phyloP scores from a whole-genome alignment of 768 basidiomycete species.

The Mycena kentingensis region DNA sequence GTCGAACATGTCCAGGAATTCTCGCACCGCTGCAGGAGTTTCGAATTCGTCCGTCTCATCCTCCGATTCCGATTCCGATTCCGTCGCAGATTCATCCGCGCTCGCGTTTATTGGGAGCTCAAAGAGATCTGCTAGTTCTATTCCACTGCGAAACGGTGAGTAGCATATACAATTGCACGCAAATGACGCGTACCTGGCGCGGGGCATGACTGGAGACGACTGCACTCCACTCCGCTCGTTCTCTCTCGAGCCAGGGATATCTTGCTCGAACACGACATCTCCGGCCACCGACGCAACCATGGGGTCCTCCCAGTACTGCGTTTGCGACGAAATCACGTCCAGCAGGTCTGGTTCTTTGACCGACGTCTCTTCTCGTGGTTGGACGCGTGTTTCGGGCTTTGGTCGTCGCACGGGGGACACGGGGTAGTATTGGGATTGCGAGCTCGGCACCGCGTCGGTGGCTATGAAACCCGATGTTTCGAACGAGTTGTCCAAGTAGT shows the following conservation, averaged over 20 bases:
- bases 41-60: neutral
- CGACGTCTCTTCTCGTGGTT: too few relatives aligned
- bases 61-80: slow-evolving; percentile 29
- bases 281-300: too few relatives aligned
- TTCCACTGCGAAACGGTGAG: slow-evolving; percentile 1
- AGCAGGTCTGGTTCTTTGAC: too few relatives aligned
- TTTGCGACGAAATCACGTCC: too few relatives aligned
- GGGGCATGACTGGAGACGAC: too few relatives aligned
- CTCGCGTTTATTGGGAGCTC: too few relatives aligned
- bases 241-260: too few relatives aligned
- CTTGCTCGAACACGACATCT: too few relatives aligned
- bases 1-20: slow-evolving; percentile 49
- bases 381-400: neutral
- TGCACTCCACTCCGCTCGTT: too few relatives aligned
- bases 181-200: slow-evolving; percentile 13
- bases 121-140: slow-evolving; percentile 21
- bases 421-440: slow-evolving; percentile 12
- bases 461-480: neutral
- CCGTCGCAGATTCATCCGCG: slow-evolving; percentile 36
- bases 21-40: slow-evolving; percentile 40
- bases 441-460: slow-evolving; percentile 12
- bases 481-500: slow-evolving; percentile 13
- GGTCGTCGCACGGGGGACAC: neutral
- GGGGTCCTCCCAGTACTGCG: too few relatives aligned
- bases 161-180: too few relatives aligned